Percentiles rank a stretch among this genome's conserved stretches.
Evolutionary conservation across 2,329 filamentous ascomycete species (phyloP).

Genomic region (Aspergillus melleus): DNA sequence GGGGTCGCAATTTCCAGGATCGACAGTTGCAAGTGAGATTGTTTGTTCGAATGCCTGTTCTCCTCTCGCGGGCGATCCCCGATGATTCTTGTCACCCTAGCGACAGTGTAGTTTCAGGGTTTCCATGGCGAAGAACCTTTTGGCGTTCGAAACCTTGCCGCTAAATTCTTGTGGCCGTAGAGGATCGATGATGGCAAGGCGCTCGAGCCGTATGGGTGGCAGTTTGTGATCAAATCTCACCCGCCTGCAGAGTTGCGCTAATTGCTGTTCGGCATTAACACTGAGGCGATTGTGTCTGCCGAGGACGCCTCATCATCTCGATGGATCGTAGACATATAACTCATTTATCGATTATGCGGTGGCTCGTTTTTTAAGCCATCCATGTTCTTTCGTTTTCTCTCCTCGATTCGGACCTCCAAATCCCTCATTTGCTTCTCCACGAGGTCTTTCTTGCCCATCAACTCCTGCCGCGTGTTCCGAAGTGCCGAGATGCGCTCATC

Average conservation of each 20-base stretch:
- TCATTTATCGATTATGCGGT: conserved; percentile 12
- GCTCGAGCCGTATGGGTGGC: not conserved
- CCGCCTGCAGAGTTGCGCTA: not conserved
- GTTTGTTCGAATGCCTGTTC: not conserved
- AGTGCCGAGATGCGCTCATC: conserved; percentile 58
- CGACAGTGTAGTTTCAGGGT: not conserved
- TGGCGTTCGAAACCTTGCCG: not conserved
- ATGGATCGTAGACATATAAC: conserved; percentile 2
- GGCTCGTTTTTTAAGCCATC: conserved; percentile 29
- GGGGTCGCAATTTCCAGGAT: not conserved
- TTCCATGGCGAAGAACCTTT: not conserved
- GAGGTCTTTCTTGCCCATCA: conserved; percentile 53
- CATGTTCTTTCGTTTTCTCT: conserved; percentile 39
- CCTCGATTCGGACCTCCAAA: conserved; percentile 44
- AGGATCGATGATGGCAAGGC: not conserved
- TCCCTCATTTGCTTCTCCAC: conserved; percentile 60
- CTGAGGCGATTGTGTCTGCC: not conserved
- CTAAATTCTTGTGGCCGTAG: no score
- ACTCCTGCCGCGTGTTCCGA: conserved; percentile 49
- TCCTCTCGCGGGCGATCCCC: not conserved
- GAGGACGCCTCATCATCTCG: not conserved
- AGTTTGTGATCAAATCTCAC: not conserved
- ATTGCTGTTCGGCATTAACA: not conserved
- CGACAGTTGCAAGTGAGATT: not conserved
- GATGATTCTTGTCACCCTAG: not conserved